Evolutionary conservation across 2,329 filamentous ascomycete species (phyloP).

Genomic region (Microsporum canis): DNA sequence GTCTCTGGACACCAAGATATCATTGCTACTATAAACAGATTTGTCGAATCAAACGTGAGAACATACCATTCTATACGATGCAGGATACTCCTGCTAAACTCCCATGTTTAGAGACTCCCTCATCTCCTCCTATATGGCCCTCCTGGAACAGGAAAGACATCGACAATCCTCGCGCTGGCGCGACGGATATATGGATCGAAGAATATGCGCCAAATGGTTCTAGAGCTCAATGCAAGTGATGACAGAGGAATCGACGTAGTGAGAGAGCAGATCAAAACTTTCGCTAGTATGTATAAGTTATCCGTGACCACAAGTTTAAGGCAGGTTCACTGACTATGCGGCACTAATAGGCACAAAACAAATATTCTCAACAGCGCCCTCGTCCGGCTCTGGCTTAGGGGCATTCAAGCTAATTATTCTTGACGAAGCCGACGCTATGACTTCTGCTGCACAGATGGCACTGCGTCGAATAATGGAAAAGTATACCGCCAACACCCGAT

Average conservation of each 20-base stretch:
- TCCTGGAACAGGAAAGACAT: constrained; percentile 94
- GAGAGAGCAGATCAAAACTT: constrained; percentile 98
- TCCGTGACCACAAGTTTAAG: background rate
- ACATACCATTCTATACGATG: background rate
- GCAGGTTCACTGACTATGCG: background rate
- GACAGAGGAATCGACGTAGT: constrained; percentile 97
- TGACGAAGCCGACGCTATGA: constrained; percentile 99
- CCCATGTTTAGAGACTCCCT: constrained; percentile 53
- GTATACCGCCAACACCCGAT: constrained; percentile 93
- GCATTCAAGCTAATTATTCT: constrained; percentile 93
- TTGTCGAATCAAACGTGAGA: constrained; percentile 73
- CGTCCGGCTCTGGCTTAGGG: constrained; percentile 44
- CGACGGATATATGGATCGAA: constrained; percentile 81
- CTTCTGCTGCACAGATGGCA: constrained; percentile 96
- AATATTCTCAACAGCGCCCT: constrained; percentile 64
- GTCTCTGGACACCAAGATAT: constrained; percentile 97
- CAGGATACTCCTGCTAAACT: background rate
- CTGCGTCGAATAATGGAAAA: constrained; percentile 96
- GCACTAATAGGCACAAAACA: constrained; percentile 59
- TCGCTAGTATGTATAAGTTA: constrained; percentile 52
- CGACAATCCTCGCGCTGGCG: constrained; percentile 85
- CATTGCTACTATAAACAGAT: constrained; percentile 93
- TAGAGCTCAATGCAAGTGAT: constrained; percentile 94
- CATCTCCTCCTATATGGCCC: constrained; percentile 95
- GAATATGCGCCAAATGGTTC: constrained; percentile 96